These are phyloP conservation scores for Coemansia sp. DNA, from an alignment of 192 early-diverging fungal species.

Conservation along the genomic window DNA sequence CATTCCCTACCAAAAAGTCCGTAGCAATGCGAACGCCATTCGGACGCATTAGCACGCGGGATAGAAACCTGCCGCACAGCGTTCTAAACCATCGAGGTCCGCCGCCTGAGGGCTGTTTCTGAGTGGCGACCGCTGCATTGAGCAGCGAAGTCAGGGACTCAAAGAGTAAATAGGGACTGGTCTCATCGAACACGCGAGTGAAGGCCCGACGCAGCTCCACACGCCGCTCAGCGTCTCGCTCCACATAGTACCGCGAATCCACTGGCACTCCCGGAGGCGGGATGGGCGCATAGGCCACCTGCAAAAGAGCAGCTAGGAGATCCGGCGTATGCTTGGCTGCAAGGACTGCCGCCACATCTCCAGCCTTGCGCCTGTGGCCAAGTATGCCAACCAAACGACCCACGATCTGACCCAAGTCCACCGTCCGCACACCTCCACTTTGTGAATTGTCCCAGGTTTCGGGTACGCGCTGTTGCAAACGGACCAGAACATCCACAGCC, in stretches of 20 bases:
- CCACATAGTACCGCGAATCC: conserved; percentile 43
- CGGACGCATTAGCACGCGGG: conserved; percentile 64
- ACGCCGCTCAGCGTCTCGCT: conserved; percentile 15
- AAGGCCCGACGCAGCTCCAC: conserved; percentile 32
- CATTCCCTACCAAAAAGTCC: conserved; percentile 65
- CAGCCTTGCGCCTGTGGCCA: conserved; percentile 31
- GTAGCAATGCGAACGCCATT: conserved; percentile 63
- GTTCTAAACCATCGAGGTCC: conserved; percentile 61
- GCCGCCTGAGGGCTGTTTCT: conserved; percentile 12
- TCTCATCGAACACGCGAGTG: conserved; percentile 45
- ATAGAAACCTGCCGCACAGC: conserved; percentile 66
- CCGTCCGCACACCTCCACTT: too few species aligned
- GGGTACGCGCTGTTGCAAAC: conserved; percentile 9
- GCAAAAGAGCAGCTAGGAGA: conserved; percentile 64
- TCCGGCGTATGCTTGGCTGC: conserved; percentile 60
- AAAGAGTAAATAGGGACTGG: conserved; percentile 58
- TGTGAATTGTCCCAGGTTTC: background rate
- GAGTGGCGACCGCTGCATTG: conserved; percentile 53
- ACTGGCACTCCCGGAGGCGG: background rate
- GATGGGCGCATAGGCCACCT: conserved; percentile 65
- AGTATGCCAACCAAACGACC: conserved; percentile 15
- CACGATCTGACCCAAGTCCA: background rate
- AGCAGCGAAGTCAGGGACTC: conserved; percentile 67
- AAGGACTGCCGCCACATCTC: conserved; percentile 60
- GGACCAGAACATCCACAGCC: conserved; percentile 17